Evolutionary conservation across 1,284 basidiomycete genomes (phyloP), one percentile per base, ranked within the genome.

Genomic region (Rhodotorula sp.): DNA sequence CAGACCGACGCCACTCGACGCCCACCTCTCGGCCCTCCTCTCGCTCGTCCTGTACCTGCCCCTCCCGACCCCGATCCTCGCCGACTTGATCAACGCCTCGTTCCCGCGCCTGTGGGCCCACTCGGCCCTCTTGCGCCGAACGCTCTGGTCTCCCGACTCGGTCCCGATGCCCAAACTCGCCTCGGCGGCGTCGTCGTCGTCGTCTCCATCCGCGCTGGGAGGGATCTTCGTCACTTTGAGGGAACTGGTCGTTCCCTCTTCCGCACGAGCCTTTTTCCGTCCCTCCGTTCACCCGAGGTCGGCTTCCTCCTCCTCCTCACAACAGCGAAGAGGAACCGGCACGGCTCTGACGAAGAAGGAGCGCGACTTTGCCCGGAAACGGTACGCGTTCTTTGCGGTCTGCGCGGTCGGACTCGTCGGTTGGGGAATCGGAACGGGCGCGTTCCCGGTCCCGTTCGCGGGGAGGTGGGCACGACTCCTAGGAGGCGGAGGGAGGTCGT

Each of bases 21-120:
- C 81, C 1, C 72, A 73, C 31, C 79, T 83, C 31, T 81, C 80
- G 57, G 71, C 82, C 14, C 79, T 81, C 43, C 77, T 82, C n/a
- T 75, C 81, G 6, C 78, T 82, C 62, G 67, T 81, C 28, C 78
- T 83, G 58, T 75, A 78, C 26, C 77, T 80, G 14, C 67, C 71
- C 1, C 77, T 81, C n/a, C 81, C 82, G 1, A 80, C 79, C 28
- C 74, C 80, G 0, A 73, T 82, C 21, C 73, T 83, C 45, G 75
- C 80, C 16, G 72, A 80, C 65, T 69, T 80, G 26, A 77, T 83
- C 60, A 75, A 75, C 69, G 71, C 74, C 5, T 75, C 74, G 34
- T 75, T 73, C 66, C 74, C 74, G 14, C 71, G 74, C 43, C 67
- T 75, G 16, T 75, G 74, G 74, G 45, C 74, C 1, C 74, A 75